Conservation (phyloP, 225 moss, liverwort and hornwort species). For the Anthoceros angustus region DNA sequence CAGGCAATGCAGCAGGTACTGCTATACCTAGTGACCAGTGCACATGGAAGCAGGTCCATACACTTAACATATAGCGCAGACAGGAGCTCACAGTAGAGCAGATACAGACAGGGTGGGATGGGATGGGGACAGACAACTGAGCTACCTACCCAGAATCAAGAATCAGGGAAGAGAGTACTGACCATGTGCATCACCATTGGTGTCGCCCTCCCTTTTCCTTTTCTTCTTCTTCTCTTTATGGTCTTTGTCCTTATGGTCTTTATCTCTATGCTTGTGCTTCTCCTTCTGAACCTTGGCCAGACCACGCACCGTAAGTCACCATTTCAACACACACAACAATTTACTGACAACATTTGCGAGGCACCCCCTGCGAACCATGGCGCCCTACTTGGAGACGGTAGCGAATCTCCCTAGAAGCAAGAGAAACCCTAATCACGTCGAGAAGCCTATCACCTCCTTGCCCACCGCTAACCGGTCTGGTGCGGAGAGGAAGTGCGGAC, state of each 20-base stretch:
- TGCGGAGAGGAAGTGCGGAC: constrained; percentile 25
- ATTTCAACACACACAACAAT: neutral
- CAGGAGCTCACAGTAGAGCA: neutral
- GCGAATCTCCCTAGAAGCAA: no score
- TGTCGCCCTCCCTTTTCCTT: constrained; percentile 84
- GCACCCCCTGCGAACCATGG: no score
- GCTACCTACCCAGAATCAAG: constrained; percentile 10
- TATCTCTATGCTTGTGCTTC: constrained; percentile 42
- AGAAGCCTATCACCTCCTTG: no score
- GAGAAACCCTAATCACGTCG: no score
- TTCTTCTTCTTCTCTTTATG: constrained; percentile 67
- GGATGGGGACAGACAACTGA: constrained; percentile 6
- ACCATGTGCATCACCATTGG: constrained; percentile 92
- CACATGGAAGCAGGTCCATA: neutral
- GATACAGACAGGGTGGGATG: constrained; percentile 5
- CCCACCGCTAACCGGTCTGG: no score
- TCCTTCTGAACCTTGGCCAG: constrained; percentile 46
- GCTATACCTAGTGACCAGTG: neutral
- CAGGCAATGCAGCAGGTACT: no score
- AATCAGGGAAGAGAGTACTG: constrained; percentile 34
- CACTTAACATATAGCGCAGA: neutral
- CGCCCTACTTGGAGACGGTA: no score
- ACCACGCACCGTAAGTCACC: constrained; percentile 8
- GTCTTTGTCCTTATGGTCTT: constrained; percentile 5
- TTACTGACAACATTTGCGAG: no score